phyloP scores from a whole-genome alignment of 129 eudicot genomes.

The Rutidosis leptorrhynchoides region DNA sequence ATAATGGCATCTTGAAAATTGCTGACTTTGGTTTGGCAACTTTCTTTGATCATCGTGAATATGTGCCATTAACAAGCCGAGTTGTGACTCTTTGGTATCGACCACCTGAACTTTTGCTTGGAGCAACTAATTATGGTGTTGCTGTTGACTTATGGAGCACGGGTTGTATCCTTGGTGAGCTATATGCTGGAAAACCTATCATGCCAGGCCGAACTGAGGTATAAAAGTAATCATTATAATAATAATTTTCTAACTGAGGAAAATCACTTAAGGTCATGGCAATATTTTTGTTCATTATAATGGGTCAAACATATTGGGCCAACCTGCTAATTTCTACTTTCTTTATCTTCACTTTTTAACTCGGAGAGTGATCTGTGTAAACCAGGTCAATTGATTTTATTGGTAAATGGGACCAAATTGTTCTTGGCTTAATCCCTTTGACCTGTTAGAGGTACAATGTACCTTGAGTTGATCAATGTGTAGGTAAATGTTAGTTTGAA shows the following conservation, averaged over 20 bases:
- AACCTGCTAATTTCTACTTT: too few species aligned
- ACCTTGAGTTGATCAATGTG: background rate
- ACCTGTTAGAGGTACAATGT: background rate
- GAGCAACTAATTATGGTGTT: conserved; percentile 37
- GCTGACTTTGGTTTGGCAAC: conserved; percentile 45
- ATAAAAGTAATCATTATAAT: too few species aligned
- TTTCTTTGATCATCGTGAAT: conserved; percentile 19
- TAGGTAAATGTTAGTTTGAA: background rate
- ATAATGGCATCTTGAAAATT: conserved; percentile 40
- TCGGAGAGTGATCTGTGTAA: too few species aligned
- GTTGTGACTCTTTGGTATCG: conserved; percentile 56
- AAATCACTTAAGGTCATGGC: too few species aligned
- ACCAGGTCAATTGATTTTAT: too few species aligned
- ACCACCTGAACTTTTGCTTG: too few species aligned
- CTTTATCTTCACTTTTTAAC: too few species aligned
- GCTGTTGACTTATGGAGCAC: conserved; percentile 48
- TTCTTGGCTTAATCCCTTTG: background rate
- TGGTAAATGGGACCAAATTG: too few species aligned
- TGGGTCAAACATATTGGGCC: too few species aligned
- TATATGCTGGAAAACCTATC: conserved; percentile 41
- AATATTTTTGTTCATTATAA: too few species aligned
- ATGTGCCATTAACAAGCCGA: conserved; percentile 39
- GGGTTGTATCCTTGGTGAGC: conserved; percentile 48
- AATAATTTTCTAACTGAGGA: too few species aligned
- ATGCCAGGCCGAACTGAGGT: conserved; percentile 85